Evolutionary conservation across 768 basidiomycete genomes (phyloP).

Genomic region (Tricholoma sp.): DNA sequence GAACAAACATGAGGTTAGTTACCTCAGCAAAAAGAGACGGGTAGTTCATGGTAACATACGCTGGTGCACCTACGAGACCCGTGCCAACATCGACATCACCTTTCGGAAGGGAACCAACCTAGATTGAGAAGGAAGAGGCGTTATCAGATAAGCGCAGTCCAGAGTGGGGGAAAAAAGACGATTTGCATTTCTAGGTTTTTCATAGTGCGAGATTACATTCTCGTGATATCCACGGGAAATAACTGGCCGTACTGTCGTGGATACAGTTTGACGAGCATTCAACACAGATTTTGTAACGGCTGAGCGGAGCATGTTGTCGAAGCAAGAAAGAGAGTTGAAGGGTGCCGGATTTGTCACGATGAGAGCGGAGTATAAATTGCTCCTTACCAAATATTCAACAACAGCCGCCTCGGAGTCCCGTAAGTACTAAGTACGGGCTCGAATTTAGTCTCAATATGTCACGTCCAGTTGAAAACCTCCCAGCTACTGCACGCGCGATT

Average conservation of each 20-base stretch:
- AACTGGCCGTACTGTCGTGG: constrained; percentile 41
- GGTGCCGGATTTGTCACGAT: constrained; percentile 14
- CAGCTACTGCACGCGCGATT: constrained; percentile 81
- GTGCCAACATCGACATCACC: constrained; percentile 90
- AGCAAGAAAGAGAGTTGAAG: constrained; percentile 8
- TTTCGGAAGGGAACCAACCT: constrained; percentile 98
- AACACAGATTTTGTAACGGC: constrained; percentile 47
- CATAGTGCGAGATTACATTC: constrained; percentile 97
- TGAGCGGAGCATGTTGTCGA: constrained; percentile 60
- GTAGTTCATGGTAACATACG: constrained; percentile 48
- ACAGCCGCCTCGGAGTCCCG: constrained; percentile 7
- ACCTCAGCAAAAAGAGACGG: constrained; percentile 19
- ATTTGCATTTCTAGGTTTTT: constrained; percentile 93
- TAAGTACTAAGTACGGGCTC: too few relatives aligned
- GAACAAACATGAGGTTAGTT: constrained; percentile 21
- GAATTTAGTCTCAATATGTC: constrained; percentile 27
- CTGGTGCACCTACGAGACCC: constrained; percentile 95
- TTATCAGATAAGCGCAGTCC: constrained; percentile 56
- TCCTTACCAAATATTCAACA: constrained; percentile 3
- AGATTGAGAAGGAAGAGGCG: constrained; percentile 16
- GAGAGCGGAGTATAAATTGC: not conserved
- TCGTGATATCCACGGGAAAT: constrained; percentile 81
- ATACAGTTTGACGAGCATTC: constrained; percentile 37
- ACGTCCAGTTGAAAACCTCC: constrained; percentile 59
- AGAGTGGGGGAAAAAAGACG: constrained; percentile 29